phyloP scores from a whole-genome alignment of 1,139 yeast species.

The Eremothecium coryli region DNA sequence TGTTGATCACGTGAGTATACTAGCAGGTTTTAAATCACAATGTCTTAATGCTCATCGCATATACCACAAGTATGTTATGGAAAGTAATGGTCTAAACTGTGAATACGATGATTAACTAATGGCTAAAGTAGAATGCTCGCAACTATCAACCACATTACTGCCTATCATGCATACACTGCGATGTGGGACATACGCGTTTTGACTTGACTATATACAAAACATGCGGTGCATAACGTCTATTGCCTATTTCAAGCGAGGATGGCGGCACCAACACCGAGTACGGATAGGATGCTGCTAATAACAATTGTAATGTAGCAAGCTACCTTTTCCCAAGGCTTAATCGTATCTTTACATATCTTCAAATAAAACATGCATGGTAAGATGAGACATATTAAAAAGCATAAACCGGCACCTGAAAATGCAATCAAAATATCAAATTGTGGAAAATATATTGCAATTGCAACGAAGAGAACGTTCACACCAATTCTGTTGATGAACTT shows the following conservation, averaged over 20 bases:
- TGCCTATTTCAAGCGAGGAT: slow-evolving; percentile 16
- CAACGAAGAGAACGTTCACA: slow-evolving; percentile 38
- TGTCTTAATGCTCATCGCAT: no score
- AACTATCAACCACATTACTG: no score
- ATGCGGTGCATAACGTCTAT: no score
- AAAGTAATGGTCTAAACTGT: no score
- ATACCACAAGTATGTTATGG: no score
- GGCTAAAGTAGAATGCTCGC: no score
- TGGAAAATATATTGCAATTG: slow-evolving; percentile 53
- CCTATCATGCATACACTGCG: no score
- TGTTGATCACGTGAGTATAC: no score
- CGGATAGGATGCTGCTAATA: slow-evolving; percentile 40
- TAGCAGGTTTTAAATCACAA: no score
- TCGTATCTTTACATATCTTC: slow-evolving; percentile 42
- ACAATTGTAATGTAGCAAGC: slow-evolving; percentile 40
- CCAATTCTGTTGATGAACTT: slow-evolving; percentile 30
- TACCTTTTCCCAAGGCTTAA: slow-evolving; percentile 34
- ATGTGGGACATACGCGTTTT: no score
- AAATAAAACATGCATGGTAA: slow-evolving; percentile 68
- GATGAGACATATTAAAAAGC: slow-evolving; percentile 71
- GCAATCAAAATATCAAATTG: slow-evolving; percentile 80
- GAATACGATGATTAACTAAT: no score
- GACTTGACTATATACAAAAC: no score
- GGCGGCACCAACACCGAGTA: slow-evolving; percentile 43
- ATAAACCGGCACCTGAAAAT: slow-evolving; percentile 70